These are phyloP conservation scores for Cytospora chrysosperma DNA, from an alignment of 2,329 filamentous ascomycete species.

Conservation along the genomic window DNA sequence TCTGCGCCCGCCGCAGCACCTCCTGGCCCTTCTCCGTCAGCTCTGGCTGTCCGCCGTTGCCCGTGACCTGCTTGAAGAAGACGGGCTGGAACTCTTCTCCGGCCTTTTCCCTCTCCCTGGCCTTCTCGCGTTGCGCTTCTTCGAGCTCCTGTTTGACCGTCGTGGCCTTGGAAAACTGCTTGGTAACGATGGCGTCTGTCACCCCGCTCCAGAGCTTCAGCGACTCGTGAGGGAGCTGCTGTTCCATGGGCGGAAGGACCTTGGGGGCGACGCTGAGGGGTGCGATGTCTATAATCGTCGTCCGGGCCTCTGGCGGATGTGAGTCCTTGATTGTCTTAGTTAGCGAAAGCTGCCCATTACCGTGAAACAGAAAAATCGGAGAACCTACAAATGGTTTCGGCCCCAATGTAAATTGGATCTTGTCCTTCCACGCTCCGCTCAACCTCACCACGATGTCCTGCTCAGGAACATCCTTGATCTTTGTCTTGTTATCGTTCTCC, in stretches of 20 bases:
- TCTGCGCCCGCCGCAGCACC: conserved; percentile 53
- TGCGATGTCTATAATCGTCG: conserved; percentile 82
- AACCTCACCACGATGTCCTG: conserved; percentile 80
- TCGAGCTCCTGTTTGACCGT: conserved; percentile 87
- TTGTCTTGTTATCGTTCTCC: conserved; percentile 75
- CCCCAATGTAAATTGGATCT: conserved; percentile 60
- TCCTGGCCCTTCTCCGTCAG: conserved; percentile 53
- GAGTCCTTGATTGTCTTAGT: conserved; percentile 37
- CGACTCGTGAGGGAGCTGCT: conserved; percentile 87
- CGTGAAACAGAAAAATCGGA: conserved; percentile 7
- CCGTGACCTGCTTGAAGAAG: conserved; percentile 70
- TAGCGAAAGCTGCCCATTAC: conserved; percentile 6
- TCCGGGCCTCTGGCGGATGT: conserved; percentile 58
- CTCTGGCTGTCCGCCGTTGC: conserved; percentile 55
- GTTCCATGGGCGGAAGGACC: conserved; percentile 69
- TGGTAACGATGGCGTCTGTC: conserved; percentile 78
- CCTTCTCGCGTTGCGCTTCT: conserved; percentile 82
- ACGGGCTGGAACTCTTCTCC: conserved; percentile 76
- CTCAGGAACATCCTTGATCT: conserved; percentile 82
- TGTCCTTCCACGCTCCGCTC: conserved; percentile 82
- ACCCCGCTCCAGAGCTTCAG: conserved; percentile 84
- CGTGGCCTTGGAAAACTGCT: conserved; percentile 83
- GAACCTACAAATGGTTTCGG: conserved; percentile 60
- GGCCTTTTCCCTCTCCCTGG: conserved; percentile 71
- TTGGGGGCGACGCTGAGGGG: conserved; percentile 81